Evolutionary conservation across 2,329 filamentous ascomycete species (phyloP).

Genomic region (Sclerotinia glacialis): DNA sequence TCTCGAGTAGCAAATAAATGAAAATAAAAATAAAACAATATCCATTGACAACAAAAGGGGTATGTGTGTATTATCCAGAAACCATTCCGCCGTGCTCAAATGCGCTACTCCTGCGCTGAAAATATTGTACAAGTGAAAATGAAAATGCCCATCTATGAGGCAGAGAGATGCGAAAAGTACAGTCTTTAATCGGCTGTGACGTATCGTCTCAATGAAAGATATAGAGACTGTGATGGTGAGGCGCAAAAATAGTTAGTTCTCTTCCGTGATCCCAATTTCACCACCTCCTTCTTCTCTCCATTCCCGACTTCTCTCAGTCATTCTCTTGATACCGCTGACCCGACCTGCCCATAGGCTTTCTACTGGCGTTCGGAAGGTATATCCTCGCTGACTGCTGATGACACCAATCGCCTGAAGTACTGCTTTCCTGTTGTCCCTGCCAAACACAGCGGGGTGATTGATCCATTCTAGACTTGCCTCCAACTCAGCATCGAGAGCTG

Average conservation of each 20-base stretch:
- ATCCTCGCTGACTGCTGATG: conserved; percentile 89
- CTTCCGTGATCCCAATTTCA: conserved; percentile 39
- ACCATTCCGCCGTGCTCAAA: conserved; percentile 4
- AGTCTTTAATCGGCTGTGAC: not conserved
- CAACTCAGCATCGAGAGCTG: conserved; percentile 85
- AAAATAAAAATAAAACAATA: conserved; percentile 5
- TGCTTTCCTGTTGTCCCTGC: conserved; percentile 88
- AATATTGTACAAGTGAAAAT: conserved; percentile 6
- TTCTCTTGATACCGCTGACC: conserved; percentile 73
- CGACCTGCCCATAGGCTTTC: conserved; percentile 87
- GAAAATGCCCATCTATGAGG: not conserved
- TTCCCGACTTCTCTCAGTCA: conserved; percentile 81
- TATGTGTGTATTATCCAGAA: conserved; percentile 10
- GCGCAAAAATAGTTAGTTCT: conserved; percentile 30
- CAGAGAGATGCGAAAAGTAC: not conserved
- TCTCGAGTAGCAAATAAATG: not conserved
- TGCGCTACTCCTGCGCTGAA: conserved; percentile 5
- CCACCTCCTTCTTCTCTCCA: conserved; percentile 75
- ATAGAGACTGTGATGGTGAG: not conserved
- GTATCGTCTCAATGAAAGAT: not conserved
- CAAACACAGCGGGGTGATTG: conserved; percentile 91
- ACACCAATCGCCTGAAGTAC: conserved; percentile 95
- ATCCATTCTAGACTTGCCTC: conserved; percentile 95
- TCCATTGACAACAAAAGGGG: conserved; percentile 7
- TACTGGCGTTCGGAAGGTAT: conserved; percentile 86